Evolutionary conservation across 768 basidiomycete genomes (phyloP).

Genomic region (Mycena indigotica): DNA sequence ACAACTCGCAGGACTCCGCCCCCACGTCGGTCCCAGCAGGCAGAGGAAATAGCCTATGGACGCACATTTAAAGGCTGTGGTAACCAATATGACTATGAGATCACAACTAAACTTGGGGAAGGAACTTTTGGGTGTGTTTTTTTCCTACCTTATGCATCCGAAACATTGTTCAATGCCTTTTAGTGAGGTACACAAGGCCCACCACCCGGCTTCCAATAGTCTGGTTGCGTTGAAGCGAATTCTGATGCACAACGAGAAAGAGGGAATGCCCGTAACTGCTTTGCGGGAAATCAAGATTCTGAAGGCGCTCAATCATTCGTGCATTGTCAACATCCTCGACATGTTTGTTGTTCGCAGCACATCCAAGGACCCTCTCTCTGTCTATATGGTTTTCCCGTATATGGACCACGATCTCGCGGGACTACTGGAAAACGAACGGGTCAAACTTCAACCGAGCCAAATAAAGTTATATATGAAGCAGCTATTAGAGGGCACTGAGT

Average conservation of each 20-base stretch:
- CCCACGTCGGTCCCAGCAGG: slow-evolving; percentile 55
- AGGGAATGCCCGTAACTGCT: slow-evolving; percentile 96
- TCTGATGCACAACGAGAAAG: slow-evolving; percentile 94
- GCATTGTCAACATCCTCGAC: slow-evolving; percentile 85
- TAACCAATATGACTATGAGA: slow-evolving; percentile 71
- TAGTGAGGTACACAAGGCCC: slow-evolving; percentile 91
- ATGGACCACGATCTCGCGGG: slow-evolving; percentile 99
- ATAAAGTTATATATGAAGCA: slow-evolving; percentile 98
- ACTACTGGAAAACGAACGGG: slow-evolving; percentile 86
- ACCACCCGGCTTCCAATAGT: slow-evolving; percentile 59
- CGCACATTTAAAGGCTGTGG: slow-evolving; percentile 71
- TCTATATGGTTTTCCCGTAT: slow-evolving; percentile 99
- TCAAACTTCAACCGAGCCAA: slow-evolving; percentile 77
- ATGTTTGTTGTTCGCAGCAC: slow-evolving; percentile 88
- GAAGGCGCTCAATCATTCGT: slow-evolving; percentile 83
- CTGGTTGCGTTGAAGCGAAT: slow-evolving; percentile 91
- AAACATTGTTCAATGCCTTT: slow-evolving; percentile 12
- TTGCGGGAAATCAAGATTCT: slow-evolving; percentile 96
- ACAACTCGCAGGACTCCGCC: slow-evolving; percentile 43
- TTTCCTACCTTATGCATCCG: background rate
- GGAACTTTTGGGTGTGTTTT: slow-evolving; percentile 92
- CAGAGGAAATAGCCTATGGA: slow-evolving; percentile 71
- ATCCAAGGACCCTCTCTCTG: slow-evolving; percentile 72
- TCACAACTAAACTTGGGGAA: slow-evolving; percentile 88
- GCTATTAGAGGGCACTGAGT: slow-evolving; percentile 92